Evolutionary conservation across 2,329 filamentous ascomycete genomes (phyloP).

Genomic region (Fusarium sp.): DNA sequence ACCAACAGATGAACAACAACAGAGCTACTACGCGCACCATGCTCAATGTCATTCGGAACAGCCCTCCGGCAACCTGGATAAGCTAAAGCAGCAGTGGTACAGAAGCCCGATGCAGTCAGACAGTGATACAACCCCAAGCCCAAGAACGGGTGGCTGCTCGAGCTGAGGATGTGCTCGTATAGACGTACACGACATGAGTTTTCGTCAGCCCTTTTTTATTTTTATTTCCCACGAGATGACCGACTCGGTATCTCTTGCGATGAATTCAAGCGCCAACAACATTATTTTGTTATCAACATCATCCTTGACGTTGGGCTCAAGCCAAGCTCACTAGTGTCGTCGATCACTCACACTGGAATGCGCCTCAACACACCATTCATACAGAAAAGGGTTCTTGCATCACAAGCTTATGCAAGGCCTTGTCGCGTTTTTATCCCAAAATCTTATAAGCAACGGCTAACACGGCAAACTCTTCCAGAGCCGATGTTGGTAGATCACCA

Average conservation of each 20-base stretch:
- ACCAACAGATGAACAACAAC: background rate
- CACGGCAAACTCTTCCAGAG: conserved; percentile 19
- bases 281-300: background rate
- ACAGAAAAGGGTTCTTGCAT: background rate
- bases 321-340: conserved; percentile 9
- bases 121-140: conserved; percentile 12
- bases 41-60: conserved; percentile 8
- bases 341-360: conserved; percentile 11
- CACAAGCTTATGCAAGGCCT: conserved; percentile 1
- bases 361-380: background rate
- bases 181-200: background rate
- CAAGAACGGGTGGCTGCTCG: conserved; percentile 9
- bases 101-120: background rate
- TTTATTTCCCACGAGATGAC: background rate
- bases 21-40: conserved; percentile 3
- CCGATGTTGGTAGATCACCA: conserved; percentile 22
- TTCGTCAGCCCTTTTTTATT: background rate
- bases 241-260: background rate
- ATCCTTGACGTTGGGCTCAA: conserved; percentile 20
- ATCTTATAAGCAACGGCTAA: conserved; percentile 22
- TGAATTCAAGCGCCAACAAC: background rate
- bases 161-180: conserved; percentile 1
- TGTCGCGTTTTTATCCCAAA: conserved; percentile 11
- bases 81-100: conserved; percentile 4
- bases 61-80: conserved; percentile 13